Evolutionary conservation across 139 green algal genomes (phyloP).

Genomic region (Picochlorum sp.): DNA sequence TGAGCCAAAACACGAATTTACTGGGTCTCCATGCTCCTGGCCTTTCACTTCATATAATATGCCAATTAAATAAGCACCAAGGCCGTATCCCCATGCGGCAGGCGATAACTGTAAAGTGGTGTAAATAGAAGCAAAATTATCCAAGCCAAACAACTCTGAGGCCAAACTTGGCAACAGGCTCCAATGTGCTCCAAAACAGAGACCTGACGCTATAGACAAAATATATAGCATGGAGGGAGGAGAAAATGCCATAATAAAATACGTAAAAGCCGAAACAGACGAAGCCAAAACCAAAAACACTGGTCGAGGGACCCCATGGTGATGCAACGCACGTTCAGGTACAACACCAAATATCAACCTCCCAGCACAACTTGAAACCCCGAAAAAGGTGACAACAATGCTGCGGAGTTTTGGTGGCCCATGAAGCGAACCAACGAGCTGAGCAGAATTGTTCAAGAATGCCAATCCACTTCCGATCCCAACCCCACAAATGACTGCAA

Average conservation of each 20-base stretch:
- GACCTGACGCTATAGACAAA: conserved; percentile 38
- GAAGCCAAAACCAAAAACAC: not conserved
- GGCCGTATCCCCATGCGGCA: conserved; percentile 21
- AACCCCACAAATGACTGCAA: conserved; percentile 35
- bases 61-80: conserved; percentile 33
- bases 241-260: conserved; percentile 3
- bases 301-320: not conserved
- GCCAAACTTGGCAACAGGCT: conserved; percentile 57
- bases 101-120: conserved; percentile 26
- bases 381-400: conserved; percentile 65
- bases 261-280: not conserved
- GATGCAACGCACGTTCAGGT: not conserved
- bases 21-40: not conserved
- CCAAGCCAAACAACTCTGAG: conserved; percentile 34
- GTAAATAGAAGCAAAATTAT: conserved; percentile 38
- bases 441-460: conserved; percentile 67
- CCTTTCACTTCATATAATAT: conserved; percentile 25
- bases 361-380: conserved; percentile 48
- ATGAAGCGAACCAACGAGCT: conserved; percentile 42
- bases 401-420: conserved; percentile 29
- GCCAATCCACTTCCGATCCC: conserved; percentile 47
- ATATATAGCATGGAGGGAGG: conserved; percentile 24
- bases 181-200: conserved; percentile 70
- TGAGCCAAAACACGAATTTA: conserved; percentile 19
- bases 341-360: not conserved